Base-by-base conservation (phyloP, 352 stramenopile species). In the Globisporangium acanthophoron region DNA sequence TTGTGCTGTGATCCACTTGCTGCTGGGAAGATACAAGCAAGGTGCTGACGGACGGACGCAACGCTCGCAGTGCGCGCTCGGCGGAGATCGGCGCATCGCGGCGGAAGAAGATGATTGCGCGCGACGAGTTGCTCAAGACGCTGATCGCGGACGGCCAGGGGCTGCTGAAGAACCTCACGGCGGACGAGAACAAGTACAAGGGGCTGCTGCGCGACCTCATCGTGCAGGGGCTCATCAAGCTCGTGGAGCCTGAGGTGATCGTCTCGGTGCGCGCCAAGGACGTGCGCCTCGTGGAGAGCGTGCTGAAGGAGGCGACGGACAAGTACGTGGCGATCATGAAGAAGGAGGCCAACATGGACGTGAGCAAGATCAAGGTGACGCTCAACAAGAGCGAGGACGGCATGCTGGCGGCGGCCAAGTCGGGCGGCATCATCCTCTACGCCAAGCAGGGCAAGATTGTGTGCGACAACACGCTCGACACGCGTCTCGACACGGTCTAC, bases 221-320 rank as follows among this genome's bases (percentile, higher is more conserved):
- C 66, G 92, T 99, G 37, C 97, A 99, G 76, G 94, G 96, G 20
- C 81, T 99, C 39, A 98, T 99, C 74, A 99, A 99, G 79, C 96
- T 99, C 56, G 96, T 97, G 65, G 97, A 99, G 75, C 76, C 89
- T 27, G 90, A 98, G 16, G 89, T 99, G 39, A 81, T 90, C 20
- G 71, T 99, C 18, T 87, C 91, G 43, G 96, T 94, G 63, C 90
- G 96, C 65, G 63, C 78, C 35, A 85, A 96, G 69, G 97, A 99
- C 76, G 80, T 98, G 46, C 69, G 62, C 18, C 77, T 92, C 16
- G 79, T 96, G 0, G 80, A 97, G 54, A 88, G 76, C 27, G 74
- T 98, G 49, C 43, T 98, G 33, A 82, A 90, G 51, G 82, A 88
- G 24, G 95, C 93, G 33, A 75, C 62, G 54, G 74, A 91, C 65